Percentiles rank a stretch among this genome's conserved stretches.
Evolutionary conservation across 345 rosid genomes (phyloP).

Genomic region (Eutrema yunnanense): DNA sequence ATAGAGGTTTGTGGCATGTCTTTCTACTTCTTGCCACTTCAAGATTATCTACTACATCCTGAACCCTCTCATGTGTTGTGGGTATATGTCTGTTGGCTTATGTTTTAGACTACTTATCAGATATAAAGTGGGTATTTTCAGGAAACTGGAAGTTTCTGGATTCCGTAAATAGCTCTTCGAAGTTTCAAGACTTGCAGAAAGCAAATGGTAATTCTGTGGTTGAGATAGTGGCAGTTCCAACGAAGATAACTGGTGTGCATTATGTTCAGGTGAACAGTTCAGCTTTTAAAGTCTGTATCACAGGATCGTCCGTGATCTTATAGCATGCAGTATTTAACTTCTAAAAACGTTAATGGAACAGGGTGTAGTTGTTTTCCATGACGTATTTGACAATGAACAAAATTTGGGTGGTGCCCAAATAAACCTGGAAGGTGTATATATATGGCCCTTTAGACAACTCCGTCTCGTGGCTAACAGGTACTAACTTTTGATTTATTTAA

Average conservation of each 20-base stretch:
- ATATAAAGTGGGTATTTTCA: slow-evolving; percentile 31
- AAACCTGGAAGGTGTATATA: slow-evolving; percentile 95
- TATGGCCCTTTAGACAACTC: slow-evolving; percentile 99
- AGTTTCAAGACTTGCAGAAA: slow-evolving; percentile 70
- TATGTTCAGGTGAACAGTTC: slow-evolving; percentile 77
- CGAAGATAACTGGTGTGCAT: slow-evolving; percentile 90
- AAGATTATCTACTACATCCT: not conserved
- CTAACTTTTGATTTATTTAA: not conserved
- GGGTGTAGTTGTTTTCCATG: slow-evolving; percentile 95
- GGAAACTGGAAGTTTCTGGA: slow-evolving; percentile 87
- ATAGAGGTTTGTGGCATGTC: slow-evolving; percentile 63
- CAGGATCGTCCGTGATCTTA: not conserved
- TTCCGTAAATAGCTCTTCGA: slow-evolving; percentile 67
- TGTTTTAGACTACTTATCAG: not conserved
- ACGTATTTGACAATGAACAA: slow-evolving; percentile 79
- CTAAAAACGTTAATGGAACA: slow-evolving; percentile 33
- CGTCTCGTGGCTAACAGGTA: slow-evolving; percentile 93
- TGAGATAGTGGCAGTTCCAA: slow-evolving; percentile 77
- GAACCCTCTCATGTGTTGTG: not conserved
- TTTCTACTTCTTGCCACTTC: not conserved
- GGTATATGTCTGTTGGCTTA: not conserved
- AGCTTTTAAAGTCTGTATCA: not conserved
- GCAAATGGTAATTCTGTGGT: slow-evolving; percentile 72
- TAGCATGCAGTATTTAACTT: slow-evolving; percentile 9
- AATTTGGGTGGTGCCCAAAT: slow-evolving; percentile 86